These are phyloP conservation scores for Metarhizium album DNA, from an alignment of 2,329 filamentous ascomycete species.

Conservation along the genomic window DNA sequence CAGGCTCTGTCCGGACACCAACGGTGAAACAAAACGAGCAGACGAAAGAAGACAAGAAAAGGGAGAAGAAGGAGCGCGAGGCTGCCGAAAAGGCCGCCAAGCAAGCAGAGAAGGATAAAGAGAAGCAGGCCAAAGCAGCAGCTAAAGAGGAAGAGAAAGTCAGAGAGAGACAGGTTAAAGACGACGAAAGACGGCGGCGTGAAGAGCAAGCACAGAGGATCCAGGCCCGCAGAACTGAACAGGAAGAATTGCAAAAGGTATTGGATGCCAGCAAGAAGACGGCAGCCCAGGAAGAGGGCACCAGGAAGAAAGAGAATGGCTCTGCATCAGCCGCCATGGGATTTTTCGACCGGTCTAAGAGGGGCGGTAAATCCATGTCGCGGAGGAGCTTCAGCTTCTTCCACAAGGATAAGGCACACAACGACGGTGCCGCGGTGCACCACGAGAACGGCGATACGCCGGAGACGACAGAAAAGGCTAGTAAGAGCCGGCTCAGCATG, in stretches of 20 bases:
- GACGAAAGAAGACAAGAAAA: constrained; percentile 51
- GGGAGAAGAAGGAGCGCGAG: constrained; percentile 58
- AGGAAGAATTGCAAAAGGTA: constrained; percentile 50
- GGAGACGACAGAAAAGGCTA: constrained; percentile 37
- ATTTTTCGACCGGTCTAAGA: constrained; percentile 55
- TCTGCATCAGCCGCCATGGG: constrained; percentile 28
- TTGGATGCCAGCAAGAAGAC: constrained; percentile 56
- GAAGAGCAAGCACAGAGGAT: constrained; percentile 46
- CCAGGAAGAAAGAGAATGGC: constrained; percentile 27
- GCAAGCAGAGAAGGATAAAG: constrained; percentile 30
- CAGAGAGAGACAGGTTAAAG: constrained; percentile 29
- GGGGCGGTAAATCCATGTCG: constrained; percentile 68
- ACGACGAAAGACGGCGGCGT: constrained; percentile 26
- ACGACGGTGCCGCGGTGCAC: constrained; percentile 15
- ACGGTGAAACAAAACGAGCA: constrained; percentile 21
- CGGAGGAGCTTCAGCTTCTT: constrained; percentile 64
- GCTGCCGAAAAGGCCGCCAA: constrained; percentile 46
- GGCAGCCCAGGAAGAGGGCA: constrained; percentile 41
- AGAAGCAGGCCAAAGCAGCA: constrained; percentile 22
- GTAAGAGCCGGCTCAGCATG: constrained; percentile 55
- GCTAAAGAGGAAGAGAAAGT: constrained; percentile 31
- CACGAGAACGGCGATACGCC: constrained; percentile 19
- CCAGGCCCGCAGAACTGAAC: constrained; percentile 42
- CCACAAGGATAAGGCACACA: constrained; percentile 36
- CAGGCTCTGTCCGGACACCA: constrained; percentile 11